Percentiles rank a stretch among this genome's conserved stretches.
Conservation (phyloP, 306 rosid genomes). For the Quercus ilex region DNA sequence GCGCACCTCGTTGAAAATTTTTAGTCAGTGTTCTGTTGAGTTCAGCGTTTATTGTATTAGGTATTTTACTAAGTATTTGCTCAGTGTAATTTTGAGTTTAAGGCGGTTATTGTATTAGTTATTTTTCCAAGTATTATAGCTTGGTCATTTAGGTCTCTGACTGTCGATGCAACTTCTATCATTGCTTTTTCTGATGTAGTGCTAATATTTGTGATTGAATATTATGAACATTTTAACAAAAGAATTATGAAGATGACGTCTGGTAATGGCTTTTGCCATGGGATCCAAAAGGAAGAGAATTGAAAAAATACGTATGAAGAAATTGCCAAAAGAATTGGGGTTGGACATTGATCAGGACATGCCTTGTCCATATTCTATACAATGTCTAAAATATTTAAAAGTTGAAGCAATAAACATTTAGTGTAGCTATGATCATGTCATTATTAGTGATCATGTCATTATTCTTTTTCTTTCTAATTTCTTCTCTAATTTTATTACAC, state of each 20-base stretch:
- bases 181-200: not conserved
- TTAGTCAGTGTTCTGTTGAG: not conserved
- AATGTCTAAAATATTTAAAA: no score
- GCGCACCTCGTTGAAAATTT: conserved; percentile 56
- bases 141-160: not conserved
- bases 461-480: no score
- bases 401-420: no score
- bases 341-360: no score
- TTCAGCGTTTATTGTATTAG: not conserved
- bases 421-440: fast-evolving
- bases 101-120: not conserved
- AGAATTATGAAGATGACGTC: not conserved
- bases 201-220: not conserved
- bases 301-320: no score
- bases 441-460: no score
- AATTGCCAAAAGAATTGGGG: no score
- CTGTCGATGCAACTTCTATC: not conserved
- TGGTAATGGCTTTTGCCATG: no score
- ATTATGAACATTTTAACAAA: not conserved
- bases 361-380: no score
- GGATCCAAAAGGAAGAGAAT: not conserved
- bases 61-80: not conserved
- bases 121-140: not conserved
- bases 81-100: not conserved
- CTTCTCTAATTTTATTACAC: no score